Evolutionary conservation across 345 rosid species (phyloP).

Genomic region (Boechera stricta): DNA sequence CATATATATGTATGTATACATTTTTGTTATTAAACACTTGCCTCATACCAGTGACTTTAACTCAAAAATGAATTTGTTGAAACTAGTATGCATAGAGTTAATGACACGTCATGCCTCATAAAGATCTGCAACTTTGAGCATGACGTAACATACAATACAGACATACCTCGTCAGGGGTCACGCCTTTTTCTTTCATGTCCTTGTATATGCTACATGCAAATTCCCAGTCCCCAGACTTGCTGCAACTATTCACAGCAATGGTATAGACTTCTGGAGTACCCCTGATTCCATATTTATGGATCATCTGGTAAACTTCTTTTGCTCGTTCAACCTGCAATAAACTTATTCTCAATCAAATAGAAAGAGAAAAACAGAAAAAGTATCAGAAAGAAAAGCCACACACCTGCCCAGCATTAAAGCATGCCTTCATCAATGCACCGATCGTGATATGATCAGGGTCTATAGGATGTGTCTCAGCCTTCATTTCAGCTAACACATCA

Average conservation of each 20-base stretch:
- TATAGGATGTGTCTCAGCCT: conserved; percentile 79
- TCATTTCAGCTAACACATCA: conserved; percentile 97
- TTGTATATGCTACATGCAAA: conserved; percentile 69
- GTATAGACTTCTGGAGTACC: conserved; percentile 97
- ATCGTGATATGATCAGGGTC: conserved; percentile 94
- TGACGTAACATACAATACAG: conserved; percentile 9
- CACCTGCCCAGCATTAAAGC: conserved; percentile 89
- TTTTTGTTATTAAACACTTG: background rate
- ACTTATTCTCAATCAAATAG: conserved; percentile 25
- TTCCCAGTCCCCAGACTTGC: conserved; percentile 89
- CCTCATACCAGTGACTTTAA: background rate
- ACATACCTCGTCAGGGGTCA: conserved; percentile 85
- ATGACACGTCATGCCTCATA: conserved; percentile 12
- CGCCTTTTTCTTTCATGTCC: conserved; percentile 78
- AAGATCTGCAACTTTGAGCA: conserved; percentile 17
- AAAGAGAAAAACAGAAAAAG: conserved; percentile 20
- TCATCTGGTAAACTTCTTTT: conserved; percentile 80
- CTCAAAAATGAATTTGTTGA: conserved; percentile 16
- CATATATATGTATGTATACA: background rate
- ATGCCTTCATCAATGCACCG: conserved; percentile 90
- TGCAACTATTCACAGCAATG: conserved; percentile 78
- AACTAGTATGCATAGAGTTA: background rate
- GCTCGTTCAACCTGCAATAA: conserved; percentile 76
- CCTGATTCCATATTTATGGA: conserved; percentile 66
- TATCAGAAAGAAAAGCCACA: conserved; percentile 37